Evolutionary conservation across 139 green algal genomes (phyloP).

Genomic region (Axilococcus clingmanii): DNA sequence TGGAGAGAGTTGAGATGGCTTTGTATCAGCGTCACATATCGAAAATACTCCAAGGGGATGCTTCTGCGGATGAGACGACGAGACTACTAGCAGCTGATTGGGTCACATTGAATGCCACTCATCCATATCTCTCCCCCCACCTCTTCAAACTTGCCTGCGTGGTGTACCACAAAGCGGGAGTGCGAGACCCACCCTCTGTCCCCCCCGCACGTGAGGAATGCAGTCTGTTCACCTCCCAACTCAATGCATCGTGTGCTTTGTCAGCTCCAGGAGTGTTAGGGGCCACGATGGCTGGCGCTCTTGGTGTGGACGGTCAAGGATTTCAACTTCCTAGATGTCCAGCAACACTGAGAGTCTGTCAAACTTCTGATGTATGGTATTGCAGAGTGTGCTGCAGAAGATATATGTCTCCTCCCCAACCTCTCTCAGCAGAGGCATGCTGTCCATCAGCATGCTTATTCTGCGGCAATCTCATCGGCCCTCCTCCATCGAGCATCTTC

Average conservation of each 20-base stretch:
- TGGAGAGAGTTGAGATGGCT: neutral
- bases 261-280: too few relatives aligned
- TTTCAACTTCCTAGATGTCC: conserved; percentile 10
- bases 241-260: conserved; percentile 1
- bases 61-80: neutral
- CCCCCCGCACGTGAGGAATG: neutral
- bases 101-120: conserved; percentile 5
- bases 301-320: neutral
- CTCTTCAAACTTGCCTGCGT: conserved; percentile 5
- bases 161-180: neutral
- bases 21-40: neutral
- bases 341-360: conserved; percentile 7
- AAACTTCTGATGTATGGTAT: conserved; percentile 3
- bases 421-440: neutral
- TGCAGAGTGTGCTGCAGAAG: conserved; percentile 10
- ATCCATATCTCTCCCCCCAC: conserved; percentile 1
- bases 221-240: neutral
- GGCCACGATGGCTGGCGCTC: too few relatives aligned
- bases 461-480: conserved; percentile 2
- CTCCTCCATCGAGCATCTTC: too few relatives aligned
- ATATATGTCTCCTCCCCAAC: neutral
- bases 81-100: conserved; percentile 21
- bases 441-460: neutral
- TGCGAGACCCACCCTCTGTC: neutral
- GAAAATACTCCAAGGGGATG: neutral